phyloP scores from a whole-genome alignment of 495 filamentous ascomycete genomes.

The Paragyromitra xinjiangensis region DNA sequence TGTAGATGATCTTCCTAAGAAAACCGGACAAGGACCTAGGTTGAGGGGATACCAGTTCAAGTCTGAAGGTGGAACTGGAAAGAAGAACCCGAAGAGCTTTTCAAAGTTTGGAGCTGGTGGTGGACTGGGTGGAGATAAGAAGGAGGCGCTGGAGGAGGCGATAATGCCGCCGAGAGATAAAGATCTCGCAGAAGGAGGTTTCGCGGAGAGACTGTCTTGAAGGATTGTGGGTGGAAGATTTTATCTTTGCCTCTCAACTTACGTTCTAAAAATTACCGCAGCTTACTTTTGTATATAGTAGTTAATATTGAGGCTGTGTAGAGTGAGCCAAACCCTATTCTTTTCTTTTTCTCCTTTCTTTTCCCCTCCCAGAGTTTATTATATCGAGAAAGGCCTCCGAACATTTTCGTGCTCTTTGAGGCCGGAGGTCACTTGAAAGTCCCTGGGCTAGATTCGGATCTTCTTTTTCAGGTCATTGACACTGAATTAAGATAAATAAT shows the following conservation, averaged over 20 bases:
- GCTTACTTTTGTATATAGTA: not conserved
- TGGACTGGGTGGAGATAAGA: conserved; percentile 41
- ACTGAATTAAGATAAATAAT: no score
- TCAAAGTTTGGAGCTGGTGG: conserved; percentile 53
- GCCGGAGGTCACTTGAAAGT: not conserved
- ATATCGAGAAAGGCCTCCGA: not conserved
- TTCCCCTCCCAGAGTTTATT: not conserved
- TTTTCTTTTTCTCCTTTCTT: no score
- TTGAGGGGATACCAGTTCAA: conserved; percentile 87
- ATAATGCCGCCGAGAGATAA: conserved; percentile 60
- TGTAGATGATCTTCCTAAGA: conserved; percentile 72
- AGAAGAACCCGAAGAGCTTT: conserved; percentile 74
- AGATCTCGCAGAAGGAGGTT: conserved; percentile 69
- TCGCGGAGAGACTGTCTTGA: conserved; percentile 64
- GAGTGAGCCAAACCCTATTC: not conserved
- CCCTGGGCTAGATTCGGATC: not conserved
- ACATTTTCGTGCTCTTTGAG: not conserved
- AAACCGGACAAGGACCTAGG: conserved; percentile 81
- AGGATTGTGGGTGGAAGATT: not conserved
- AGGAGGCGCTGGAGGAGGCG: conserved; percentile 64
- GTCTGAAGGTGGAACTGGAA: conserved; percentile 68
- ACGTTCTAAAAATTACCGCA: not conserved
- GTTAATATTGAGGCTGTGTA: not conserved
- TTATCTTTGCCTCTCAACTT: not conserved
- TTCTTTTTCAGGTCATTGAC: no score